Evolutionary conservation across 2,329 filamentous ascomycete species (phyloP).

Genomic region (Calcarisporium arbuscula): DNA sequence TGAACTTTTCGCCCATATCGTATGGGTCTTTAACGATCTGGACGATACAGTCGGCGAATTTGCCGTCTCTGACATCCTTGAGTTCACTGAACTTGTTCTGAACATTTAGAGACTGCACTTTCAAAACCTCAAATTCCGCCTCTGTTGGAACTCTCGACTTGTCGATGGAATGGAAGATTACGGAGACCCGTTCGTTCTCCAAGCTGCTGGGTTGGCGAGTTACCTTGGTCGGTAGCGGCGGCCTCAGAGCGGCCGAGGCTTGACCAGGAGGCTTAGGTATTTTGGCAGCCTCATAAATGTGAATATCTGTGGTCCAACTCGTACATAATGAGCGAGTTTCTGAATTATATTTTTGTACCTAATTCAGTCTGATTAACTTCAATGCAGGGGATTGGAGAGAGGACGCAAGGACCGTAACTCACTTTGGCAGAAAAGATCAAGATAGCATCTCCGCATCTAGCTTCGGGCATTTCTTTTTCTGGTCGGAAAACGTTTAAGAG

Average conservation of each 20-base stretch:
- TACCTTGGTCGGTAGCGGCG: conserved; percentile 11
- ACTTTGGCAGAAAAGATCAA: conserved; percentile 51
- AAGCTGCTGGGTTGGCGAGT: conserved; percentile 14
- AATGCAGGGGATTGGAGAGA: not conserved
- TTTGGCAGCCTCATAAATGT: conserved; percentile 31
- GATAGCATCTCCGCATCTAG: conserved; percentile 33
- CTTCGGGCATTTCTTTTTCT: conserved; percentile 39
- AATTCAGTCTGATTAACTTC: conserved; percentile 3
- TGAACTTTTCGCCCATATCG: conserved; percentile 38
- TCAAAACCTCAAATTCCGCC: conserved; percentile 34
- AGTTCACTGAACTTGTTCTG: conserved; percentile 58
- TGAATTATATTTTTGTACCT: conserved; percentile 35
- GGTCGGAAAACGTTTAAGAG: conserved; percentile 56
- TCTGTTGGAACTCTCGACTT: conserved; percentile 36
- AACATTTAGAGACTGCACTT: conserved; percentile 33
- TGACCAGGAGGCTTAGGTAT: conserved; percentile 28
- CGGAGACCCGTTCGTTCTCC: conserved; percentile 40
- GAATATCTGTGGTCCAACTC: conserved; percentile 34
- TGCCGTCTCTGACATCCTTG: conserved; percentile 48
- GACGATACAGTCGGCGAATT: conserved; percentile 64
- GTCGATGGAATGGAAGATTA: conserved; percentile 38
- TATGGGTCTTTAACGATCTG: conserved; percentile 56
- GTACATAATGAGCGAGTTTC: conserved; percentile 39
- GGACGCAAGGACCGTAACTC: conserved; percentile 10
- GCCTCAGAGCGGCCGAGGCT: conserved; percentile 24